A percentile compares a stretch with the other conserved stretches of the same genome.
Conservation (phyloP, 257 asterid genomes). For the Gentiana dahurica region DNA sequence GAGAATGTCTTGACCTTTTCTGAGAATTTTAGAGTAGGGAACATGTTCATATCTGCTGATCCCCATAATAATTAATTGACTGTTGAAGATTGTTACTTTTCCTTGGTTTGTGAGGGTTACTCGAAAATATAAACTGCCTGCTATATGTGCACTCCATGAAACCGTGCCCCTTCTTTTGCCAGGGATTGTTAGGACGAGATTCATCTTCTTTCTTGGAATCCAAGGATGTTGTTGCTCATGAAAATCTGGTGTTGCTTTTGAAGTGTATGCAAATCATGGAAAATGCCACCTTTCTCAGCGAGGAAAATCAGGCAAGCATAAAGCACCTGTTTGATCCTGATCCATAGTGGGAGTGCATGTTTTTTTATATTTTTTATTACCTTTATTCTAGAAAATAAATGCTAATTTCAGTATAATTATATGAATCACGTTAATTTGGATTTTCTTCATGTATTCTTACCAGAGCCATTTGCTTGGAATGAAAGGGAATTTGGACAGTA, state of each 20-base stretch:
- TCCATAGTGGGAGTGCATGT: constrained; percentile 3
- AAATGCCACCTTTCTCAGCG: constrained; percentile 68
- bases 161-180: constrained; percentile 11
- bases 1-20: no score
- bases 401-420: not conserved
- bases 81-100: no score
- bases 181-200: constrained; percentile 51
- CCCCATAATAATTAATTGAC: no score
- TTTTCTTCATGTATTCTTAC: constrained; percentile 9
- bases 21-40: no score
- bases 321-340: not conserved
- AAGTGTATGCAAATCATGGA: constrained; percentile 78
- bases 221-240: constrained; percentile 31
- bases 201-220: constrained; percentile 21
- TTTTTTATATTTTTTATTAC: not conserved
- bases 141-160: no score
- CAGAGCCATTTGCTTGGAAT: constrained; percentile 79
- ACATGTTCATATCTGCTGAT: no score
- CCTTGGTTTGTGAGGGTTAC: no score
- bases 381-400: not conserved
- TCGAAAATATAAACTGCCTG: no score
- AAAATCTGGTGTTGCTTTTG: constrained; percentile 52
- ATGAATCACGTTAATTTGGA: not conserved
- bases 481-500: constrained; percentile 50
- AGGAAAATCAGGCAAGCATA: constrained; percentile 49